Evolutionary conservation across 441 rosid genomes (phyloP), one percentile per base, ranked within the genome.

Genomic region (Iberis amara): DNA sequence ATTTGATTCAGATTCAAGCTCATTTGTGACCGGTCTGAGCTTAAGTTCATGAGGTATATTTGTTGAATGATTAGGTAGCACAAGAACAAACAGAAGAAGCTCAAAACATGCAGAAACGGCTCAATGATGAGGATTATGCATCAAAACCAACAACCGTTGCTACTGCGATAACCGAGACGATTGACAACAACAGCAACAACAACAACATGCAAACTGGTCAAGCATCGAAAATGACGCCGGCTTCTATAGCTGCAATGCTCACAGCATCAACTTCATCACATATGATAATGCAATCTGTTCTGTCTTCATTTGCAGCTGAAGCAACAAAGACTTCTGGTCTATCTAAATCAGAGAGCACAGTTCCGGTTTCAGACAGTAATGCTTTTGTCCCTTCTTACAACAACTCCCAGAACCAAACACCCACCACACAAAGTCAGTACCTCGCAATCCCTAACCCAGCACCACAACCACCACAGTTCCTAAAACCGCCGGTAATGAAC

Each of bases 211-310:
- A 76, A 8, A 65, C 69, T 42, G 81, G 73, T 55, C 79, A 83
- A 59, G 62, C 82, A 5, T 72, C 81, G 23, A 80, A 63, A 73
- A 78, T 71, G 71, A 83, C 84, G 0, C 81, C 96, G 57, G 94
- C 98, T 38, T 82, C 82, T 39, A 79, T 91, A 64, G 98, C 96
- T 63, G 96, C 96, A 0, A 90, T 87, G 86, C 91, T 88, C 63
- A 94, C 96, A 24, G 95, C 98, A 21, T 91, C 96, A 4, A 82
- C 79, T 70, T 88, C 95, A 15, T 88, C 98, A 14, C 94, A 88
- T 41, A 57, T 91, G 80, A 91, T 88, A 41, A 88, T 85, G 98
- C 91, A 79, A 27, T 85, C 95, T 18, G 91, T 88, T 54, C 78
- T 91, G 40, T 91, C 95, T 8, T 69, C 96, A 10, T 83, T 91